These are phyloP conservation scores for Arthroderma sp. DNA, from an alignment of 2,329 filamentous ascomycete species.

Conservation along the genomic window DNA sequence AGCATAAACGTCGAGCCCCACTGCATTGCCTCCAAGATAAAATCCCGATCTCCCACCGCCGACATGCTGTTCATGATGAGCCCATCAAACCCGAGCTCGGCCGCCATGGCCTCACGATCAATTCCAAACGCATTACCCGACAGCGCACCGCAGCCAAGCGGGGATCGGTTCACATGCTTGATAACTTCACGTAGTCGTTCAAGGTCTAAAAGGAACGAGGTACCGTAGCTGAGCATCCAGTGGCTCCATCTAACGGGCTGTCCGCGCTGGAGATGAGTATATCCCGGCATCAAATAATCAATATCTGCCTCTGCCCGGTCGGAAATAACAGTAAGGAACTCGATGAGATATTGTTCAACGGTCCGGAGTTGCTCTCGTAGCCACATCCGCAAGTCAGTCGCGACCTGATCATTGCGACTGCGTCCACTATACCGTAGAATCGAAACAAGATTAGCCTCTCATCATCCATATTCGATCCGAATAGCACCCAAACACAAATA, in stretches of 20 bases:
- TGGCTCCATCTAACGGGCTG: constrained; percentile 68
- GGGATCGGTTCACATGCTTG: constrained; percentile 56
- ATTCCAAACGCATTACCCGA: constrained; percentile 74
- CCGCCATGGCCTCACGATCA: constrained; percentile 63
- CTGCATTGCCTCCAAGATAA: constrained; percentile 67
- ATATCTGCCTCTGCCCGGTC: constrained; percentile 61
- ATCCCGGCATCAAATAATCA: constrained; percentile 70
- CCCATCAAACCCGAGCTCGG: constrained; percentile 67
- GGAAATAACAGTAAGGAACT: constrained; percentile 56
- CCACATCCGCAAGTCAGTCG: constrained; percentile 84
- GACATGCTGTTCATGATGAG: constrained; percentile 66
- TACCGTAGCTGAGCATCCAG: constrained; percentile 64
- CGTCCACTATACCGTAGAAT: constrained; percentile 37
- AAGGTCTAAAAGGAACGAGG: constrained; percentile 59
- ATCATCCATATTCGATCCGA: background rate
- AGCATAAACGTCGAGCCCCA: constrained; percentile 68
- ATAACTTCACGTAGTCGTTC: constrained; percentile 62
- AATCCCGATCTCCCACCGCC: constrained; percentile 65
- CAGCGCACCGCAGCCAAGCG: constrained; percentile 62
- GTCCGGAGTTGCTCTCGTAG: constrained; percentile 58
- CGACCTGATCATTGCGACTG: constrained; percentile 81
- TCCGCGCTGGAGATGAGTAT: constrained; percentile 61
- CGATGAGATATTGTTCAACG: constrained; percentile 55
- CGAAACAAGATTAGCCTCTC: background rate
- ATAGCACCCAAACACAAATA: background rate